phyloP scores from a whole-genome alignment of 805 yeast genomes.

The Soucietia sequanensis region DNA sequence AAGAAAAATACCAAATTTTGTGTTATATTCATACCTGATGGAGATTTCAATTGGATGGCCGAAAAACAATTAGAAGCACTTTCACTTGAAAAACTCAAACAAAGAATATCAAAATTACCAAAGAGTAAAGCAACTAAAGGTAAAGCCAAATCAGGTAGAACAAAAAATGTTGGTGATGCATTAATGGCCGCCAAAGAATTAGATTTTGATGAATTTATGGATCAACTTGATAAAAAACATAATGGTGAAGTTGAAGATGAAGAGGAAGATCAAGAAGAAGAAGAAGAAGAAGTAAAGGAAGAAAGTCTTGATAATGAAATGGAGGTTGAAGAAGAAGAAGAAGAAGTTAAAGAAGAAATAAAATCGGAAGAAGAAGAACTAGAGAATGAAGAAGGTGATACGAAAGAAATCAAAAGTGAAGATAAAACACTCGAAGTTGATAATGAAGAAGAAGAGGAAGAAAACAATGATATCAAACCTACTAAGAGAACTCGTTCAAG shows the following conservation, averaged over 20 bases:
- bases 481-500: conserved; percentile 8
- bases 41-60: conserved; percentile 45
- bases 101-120: conserved; percentile 27
- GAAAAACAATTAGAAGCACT: conserved; percentile 35
- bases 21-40: conserved; percentile 47
- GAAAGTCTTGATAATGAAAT: conserved; percentile 12
- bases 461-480: conserved; percentile 15
- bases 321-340: conserved; percentile 13
- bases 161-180: conserved; percentile 36
- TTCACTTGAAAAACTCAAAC: conserved; percentile 27
- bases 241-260: conserved; percentile 17
- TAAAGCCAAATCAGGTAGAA: conserved; percentile 21
- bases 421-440: conserved; percentile 13
- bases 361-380: conserved; percentile 12
- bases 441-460: conserved; percentile 24
- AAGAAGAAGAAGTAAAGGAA: conserved; percentile 14
- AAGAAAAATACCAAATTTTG: conserved; percentile 37
- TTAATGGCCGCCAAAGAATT: conserved; percentile 36
- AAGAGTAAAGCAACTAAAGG: conserved; percentile 14
- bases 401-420: conserved; percentile 18
- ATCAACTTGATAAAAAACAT: conserved; percentile 18
- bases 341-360: conserved; percentile 5
- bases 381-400: conserved; percentile 45
- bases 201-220: conserved; percentile 36
- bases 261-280: conserved; percentile 21